Evolutionary conservation across 2,329 filamentous ascomycete species (phyloP).

Genomic region (Emmonsiellopsis sp.): DNA sequence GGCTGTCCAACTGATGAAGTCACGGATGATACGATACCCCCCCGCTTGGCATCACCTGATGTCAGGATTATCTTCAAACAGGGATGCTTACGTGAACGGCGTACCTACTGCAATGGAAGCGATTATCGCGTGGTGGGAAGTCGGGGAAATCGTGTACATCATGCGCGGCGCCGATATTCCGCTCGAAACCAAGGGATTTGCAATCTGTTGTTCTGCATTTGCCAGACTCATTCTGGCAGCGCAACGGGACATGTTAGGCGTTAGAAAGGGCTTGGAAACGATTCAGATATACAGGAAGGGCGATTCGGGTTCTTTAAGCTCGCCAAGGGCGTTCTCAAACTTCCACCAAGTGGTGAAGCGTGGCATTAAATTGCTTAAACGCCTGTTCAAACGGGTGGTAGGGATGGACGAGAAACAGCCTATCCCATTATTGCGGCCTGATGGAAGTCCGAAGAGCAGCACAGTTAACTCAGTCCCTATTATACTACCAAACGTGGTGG

Average conservation of each 20-base stretch:
- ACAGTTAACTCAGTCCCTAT: neutral
- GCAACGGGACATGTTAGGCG: conserved; percentile 18
- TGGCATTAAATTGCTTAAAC: conserved; percentile 25
- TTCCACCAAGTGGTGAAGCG: conserved; percentile 23
- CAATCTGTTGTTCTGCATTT: conserved; percentile 27
- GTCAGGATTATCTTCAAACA: conserved; percentile 15
- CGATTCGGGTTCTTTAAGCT: neutral
- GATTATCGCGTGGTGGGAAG: conserved; percentile 31
- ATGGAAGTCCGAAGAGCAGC: neutral
- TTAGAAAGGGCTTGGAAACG: conserved; percentile 19
- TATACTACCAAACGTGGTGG: conserved; percentile 22
- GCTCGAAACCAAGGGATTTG: conserved; percentile 25
- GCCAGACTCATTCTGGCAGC: conserved; percentile 26
- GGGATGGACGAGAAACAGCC: conserved; percentile 15
- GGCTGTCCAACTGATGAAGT: conserved; percentile 27
- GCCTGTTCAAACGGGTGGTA: conserved; percentile 27
- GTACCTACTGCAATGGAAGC: conserved; percentile 16
- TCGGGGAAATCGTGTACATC: conserved; percentile 22
- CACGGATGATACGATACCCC: conserved; percentile 20
- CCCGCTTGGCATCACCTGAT: conserved; percentile 31
- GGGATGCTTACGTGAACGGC: neutral
- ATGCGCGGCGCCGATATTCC: conserved; percentile 26
- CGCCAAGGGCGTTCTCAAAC: neutral
- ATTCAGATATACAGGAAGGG: conserved; percentile 11
- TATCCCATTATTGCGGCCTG: neutral